Conservation (phyloP, 2,329 filamentous ascomycete species). For the Plectosphaerella plurivora region DNA sequence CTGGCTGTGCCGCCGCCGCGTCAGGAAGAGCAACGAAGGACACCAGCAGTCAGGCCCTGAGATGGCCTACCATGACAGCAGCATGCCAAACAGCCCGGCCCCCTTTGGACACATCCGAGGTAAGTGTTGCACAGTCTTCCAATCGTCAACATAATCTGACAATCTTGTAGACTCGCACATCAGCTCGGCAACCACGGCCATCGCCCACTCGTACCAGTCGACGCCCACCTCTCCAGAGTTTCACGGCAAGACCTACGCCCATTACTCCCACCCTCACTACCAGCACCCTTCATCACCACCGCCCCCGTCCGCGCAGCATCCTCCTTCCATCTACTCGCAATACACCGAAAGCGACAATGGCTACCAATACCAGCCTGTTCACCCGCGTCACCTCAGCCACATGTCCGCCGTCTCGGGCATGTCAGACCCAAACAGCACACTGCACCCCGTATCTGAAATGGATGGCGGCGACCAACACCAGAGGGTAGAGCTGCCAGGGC, state of each 20-base stretch:
- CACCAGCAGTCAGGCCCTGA: slow-evolving; percentile 2
- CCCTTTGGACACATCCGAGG: background rate
- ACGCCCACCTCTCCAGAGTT: background rate
- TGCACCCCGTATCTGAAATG: background rate
- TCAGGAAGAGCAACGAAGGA: slow-evolving; percentile 9
- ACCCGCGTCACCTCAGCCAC: background rate
- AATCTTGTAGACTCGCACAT: background rate
- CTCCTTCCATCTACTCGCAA: background rate
- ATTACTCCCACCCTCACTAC: background rate
- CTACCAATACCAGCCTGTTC: background rate
- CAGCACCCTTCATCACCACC: background rate
- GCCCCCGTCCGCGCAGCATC: background rate
- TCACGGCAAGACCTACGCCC: background rate
- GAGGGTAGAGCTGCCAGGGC: background rate
- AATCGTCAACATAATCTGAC: background rate
- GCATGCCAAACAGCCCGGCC: background rate
- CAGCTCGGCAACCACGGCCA: slow-evolving; percentile 1
- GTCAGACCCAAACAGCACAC: background rate
- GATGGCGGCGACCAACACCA: background rate
- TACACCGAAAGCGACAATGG: background rate
- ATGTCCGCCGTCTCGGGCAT: background rate
- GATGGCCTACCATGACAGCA: slow-evolving; percentile 8
- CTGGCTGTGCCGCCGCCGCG: slow-evolving; percentile 10
- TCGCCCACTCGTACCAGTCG: background rate
- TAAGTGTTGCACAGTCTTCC: background rate